Evolutionary conservation across 805 yeast genomes (phyloP), one percentile per base, ranked within the genome.

Genomic region (Nakazawaea populi): DNA sequence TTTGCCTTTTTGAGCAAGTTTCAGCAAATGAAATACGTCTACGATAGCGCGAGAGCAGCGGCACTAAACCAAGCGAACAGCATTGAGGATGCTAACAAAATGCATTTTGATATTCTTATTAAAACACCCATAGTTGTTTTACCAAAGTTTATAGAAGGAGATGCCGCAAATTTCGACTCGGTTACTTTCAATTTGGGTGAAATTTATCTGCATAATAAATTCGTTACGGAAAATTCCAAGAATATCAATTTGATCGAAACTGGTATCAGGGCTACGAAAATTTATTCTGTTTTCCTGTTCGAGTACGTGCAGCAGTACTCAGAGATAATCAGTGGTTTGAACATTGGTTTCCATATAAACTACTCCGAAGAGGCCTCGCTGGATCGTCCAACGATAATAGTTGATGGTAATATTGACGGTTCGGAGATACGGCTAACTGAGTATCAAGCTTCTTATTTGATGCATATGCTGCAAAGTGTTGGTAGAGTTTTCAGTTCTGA

Each of bases 11-110:
- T 89, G 58, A 80, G 80, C 56, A 86, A 85, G 57, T 87, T 95
- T 60, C 85, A 82, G 52, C 78, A 78, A 57, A 89, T 92, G 96
- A 94, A 94, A 65, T 80, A 79, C 4, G 74, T 91, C n/a, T 95
- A 87, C 65, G 99, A 94, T 60, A 72, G 78, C 24, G 96, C 98
- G 0, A 77, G 98, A 52, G 89, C 85, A 59, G 88, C 90, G 9
- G 96, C 98, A 0, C 78, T 89, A 57, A 80, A 85, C 57, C 96
- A 88, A 63, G 94, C 94, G 0, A 80, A 72, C 42, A 77, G 68
- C 47, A 73, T 78, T 53, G 79, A 80, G 48, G 73, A 69, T 51
- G 80, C 87, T 0, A 76, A 71, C 44, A 77, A 74, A 56, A 82
- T 90, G 67, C 82, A 83, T 55, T 77, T 91, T 61, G 87, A 91